Evolutionary conservation across 495 filamentous ascomycete species (phyloP).

Genomic region (Neurospora sp.): DNA sequence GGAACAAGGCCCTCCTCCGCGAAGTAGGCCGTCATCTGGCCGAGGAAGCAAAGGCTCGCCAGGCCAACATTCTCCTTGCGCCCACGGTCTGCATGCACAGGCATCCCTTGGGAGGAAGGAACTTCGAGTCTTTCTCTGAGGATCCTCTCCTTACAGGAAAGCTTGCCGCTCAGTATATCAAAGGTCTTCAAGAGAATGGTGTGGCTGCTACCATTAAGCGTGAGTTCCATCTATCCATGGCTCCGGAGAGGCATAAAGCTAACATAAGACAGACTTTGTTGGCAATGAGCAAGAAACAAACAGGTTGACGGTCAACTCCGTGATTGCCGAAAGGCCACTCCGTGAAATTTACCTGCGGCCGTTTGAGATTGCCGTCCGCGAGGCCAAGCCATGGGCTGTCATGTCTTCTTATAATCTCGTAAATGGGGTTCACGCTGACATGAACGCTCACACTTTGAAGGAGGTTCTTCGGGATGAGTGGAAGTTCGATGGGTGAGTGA

Average conservation of each 20-base stretch:
- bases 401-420: constrained; percentile 85
- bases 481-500: constrained; percentile 55
- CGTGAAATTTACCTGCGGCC: constrained; percentile 76
- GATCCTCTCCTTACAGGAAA: constrained; percentile 71
- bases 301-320: constrained; percentile 59
- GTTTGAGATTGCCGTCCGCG: constrained; percentile 73
- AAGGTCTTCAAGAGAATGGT: constrained; percentile 63
- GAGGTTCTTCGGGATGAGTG: constrained; percentile 70
- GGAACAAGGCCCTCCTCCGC: constrained; percentile 59
- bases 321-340: constrained; percentile 61
- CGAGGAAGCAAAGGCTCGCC: constrained; percentile 62
- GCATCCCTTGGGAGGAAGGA: constrained; percentile 69
- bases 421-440: constrained; percentile 68
- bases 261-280: constrained; percentile 51
- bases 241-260: constrained; percentile 4
- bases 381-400: constrained; percentile 64
- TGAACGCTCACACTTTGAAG: constrained; percentile 58
- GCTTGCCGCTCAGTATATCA: constrained; percentile 61
- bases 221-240: constrained; percentile 12
- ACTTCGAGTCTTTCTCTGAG: constrained; percentile 82
- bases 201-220: constrained; percentile 74
- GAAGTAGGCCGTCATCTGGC: constrained; percentile 61
- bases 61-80: constrained; percentile 63
- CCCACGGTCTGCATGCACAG: constrained; percentile 79
- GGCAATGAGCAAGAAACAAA: constrained; percentile 80